Evolutionary conservation across 192 early-diverging fungal genomes (phyloP).

Genomic region (Backusella sp.): DNA sequence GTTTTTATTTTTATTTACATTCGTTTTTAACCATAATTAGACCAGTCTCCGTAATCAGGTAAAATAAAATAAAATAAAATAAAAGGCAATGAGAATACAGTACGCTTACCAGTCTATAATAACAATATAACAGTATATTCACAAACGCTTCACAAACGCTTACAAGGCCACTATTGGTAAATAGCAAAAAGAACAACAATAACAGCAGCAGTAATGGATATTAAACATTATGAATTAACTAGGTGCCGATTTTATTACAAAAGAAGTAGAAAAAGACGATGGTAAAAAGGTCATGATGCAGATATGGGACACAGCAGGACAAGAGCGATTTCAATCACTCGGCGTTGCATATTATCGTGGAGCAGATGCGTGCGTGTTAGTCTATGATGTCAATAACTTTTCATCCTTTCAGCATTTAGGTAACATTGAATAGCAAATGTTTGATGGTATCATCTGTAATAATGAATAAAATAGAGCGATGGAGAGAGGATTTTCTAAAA

Average conservation of each 20-base stretch:
- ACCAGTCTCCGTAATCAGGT: constrained; percentile 41
- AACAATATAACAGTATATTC: constrained; percentile 68
- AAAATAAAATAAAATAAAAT: constrained; percentile 3
- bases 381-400: constrained; percentile 91
- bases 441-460: neutral
- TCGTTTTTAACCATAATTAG: constrained; percentile 11
- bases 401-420: constrained; percentile 88
- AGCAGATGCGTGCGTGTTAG: constrained; percentile 95
- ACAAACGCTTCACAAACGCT: constrained; percentile 88
- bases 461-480: constrained; percentile 51
- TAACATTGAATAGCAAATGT: constrained; percentile 10
- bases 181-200: neutral
- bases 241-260: constrained; percentile 93
- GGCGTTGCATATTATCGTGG: constrained; percentile 98
- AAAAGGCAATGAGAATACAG: too few species aligned
- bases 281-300: constrained; percentile 64
- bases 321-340: constrained; percentile 94
- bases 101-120: neutral
- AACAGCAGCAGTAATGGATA: too few species aligned
- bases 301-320: constrained; percentile 97
- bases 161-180: constrained; percentile 97
- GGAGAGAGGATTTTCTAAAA: constrained; percentile 94
- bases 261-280: constrained; percentile 87
- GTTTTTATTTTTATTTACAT: neutral
- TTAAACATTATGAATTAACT: neutral